These are phyloP conservation scores for Cinnamomum chago DNA, from an alignment of 164 flowering plant species.

Conservation along the genomic window DNA sequence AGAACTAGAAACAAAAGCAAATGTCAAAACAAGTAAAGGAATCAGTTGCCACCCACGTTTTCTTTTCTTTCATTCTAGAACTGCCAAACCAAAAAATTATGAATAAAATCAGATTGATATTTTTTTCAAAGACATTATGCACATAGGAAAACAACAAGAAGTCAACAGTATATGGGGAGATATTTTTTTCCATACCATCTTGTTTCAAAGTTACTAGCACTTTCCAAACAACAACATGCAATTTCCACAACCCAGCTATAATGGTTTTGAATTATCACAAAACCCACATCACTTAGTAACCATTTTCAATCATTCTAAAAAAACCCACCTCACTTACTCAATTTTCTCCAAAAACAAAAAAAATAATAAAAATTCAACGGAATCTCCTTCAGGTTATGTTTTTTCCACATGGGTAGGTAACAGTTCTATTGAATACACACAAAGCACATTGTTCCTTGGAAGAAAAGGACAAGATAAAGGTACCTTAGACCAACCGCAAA, in stretches of 20 bases:
- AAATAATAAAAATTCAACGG: neutral
- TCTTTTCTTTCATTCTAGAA: neutral
- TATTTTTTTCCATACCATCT: neutral
- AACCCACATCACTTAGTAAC: neutral
- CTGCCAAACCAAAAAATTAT: neutral
- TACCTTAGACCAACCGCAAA: slow-evolving; percentile 1
- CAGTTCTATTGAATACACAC: neutral
- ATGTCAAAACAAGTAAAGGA: neutral
- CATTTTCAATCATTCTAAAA: neutral
- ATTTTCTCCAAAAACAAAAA: neutral
- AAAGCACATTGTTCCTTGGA: neutral
- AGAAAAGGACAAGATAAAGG: neutral
- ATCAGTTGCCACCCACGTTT: neutral
- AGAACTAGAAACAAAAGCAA: neutral
- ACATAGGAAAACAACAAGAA: neutral
- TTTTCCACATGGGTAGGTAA: slow-evolving; percentile 5
- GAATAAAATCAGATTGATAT: neutral
- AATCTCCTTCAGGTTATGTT: neutral
- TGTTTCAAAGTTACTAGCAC: neutral
- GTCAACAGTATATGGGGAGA: neutral
- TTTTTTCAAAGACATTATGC: too few relatives aligned
- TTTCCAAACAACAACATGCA: neutral
- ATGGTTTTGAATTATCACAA: neutral
- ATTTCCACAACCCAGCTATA: neutral
- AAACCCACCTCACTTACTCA: neutral